Evolutionary conservation across 2,329 filamentous ascomycete species (phyloP), one percentile per base, ranked within the genome.

Genomic region (Xylariaceae sp.): DNA sequence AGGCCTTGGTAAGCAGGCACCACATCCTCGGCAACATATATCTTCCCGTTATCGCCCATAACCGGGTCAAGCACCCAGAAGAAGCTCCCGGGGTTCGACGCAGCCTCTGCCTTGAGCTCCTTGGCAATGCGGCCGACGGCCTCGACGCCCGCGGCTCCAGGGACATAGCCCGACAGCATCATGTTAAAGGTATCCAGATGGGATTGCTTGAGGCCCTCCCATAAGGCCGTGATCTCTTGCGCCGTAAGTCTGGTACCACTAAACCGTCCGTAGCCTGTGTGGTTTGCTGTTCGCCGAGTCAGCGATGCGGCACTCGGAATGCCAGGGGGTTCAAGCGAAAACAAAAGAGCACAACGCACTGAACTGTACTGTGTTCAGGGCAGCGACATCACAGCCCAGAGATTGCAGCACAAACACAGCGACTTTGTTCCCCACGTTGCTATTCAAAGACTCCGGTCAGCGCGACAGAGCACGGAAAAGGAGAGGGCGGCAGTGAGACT

Each of bases 61-160:
- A 99, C 94, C 0, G 95, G 94, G 70, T 99, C 94, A 22, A 99
- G 80, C 2, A 96, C 89, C 92, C 92, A 97, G 73, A 97, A 97
- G 75, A 97, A 96, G 43, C 80, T 84, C 0, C 90, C 88, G 0
- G 88, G 85, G 30, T 60, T 59, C 5, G 74, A 75, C 34, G 74
- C 75, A 1, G 82, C 78, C 63, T 84, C 86, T 49, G 80, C 75
- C 68, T 87, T 88, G 56, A 96, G 78, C 63, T 96, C 90, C 60
- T 85, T 79, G 12, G 84, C 94, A 61, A 99, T 96, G 51, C 79
- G 78, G 8, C 92, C 94, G 1, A 97, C 88, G 8, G 89, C 86
- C 64, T 88, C 81, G 36, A 99, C 89, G 0, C 87, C 87, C 7
- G 88, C 84, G 0, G 92, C 92, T 32, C 89, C 92, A 0, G 94